phyloP scores from a whole-genome alignment of 768 basidiomycete genomes.

The Phanerochaete sordida region DNA sequence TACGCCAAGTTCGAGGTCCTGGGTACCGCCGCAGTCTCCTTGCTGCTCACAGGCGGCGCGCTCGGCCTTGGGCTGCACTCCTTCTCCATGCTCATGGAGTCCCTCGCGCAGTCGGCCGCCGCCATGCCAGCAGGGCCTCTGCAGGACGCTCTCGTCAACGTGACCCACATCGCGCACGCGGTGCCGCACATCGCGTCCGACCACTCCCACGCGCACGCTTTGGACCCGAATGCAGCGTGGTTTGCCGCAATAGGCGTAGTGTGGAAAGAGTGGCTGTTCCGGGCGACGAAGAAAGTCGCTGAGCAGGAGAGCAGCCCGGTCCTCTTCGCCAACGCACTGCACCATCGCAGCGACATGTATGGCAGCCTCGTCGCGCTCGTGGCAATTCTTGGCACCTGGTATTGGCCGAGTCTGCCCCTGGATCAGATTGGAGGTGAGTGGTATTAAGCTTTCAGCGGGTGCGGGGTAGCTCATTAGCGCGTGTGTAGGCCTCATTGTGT shows the following conservation, averaged over 20 bases:
- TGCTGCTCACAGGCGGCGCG: conserved; percentile 82
- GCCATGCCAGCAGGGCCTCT: conserved; percentile 60
- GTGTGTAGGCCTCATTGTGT: conserved; percentile 69
- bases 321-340: conserved; percentile 91
- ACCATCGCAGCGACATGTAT: conserved; percentile 97
- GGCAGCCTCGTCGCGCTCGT: conserved; percentile 88
- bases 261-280: conserved; percentile 91
- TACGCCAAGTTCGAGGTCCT: conserved; percentile 95
- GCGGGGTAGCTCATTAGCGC: neutral
- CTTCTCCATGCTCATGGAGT: conserved; percentile 74
- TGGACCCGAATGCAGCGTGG: conserved; percentile 97
- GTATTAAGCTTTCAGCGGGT: neutral
- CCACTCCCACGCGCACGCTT: conserved; percentile 51
- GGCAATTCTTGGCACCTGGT: conserved; percentile 88
- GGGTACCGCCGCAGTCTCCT: conserved; percentile 86
- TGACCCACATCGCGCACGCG: conserved; percentile 53
- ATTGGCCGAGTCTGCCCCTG: conserved; percentile 80
- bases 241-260: conserved; percentile 82
- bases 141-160: conserved; percentile 57
- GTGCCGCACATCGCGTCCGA: conserved; percentile 36
- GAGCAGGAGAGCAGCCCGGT: conserved; percentile 90
- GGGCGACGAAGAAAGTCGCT: conserved; percentile 85
- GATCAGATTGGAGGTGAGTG: conserved; percentile 89
- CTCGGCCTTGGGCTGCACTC: conserved; percentile 89
- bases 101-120: conserved; percentile 63